A percentile compares a stretch with the other conserved stretches of the same genome.
Evolutionary conservation across 305 asterid genomes (phyloP).

Genomic region (Plantago lanceolata): DNA sequence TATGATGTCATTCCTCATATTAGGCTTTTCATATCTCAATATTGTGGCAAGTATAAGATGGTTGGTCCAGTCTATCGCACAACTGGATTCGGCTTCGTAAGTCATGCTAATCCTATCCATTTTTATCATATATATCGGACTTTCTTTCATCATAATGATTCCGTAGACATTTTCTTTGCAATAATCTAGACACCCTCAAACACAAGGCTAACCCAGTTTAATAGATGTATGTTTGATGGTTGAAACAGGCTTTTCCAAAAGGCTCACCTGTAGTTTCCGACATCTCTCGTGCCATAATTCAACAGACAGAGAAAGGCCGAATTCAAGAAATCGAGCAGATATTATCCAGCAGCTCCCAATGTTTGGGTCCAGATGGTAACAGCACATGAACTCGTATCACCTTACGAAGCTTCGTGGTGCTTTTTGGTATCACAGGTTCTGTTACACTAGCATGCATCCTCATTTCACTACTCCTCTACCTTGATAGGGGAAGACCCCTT

Average conservation of each 20-base stretch:
- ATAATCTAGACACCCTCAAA: neutral
- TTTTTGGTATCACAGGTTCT: slow-evolving; percentile 29
- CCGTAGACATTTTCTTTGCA: neutral
- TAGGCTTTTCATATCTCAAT: slow-evolving; percentile 25
- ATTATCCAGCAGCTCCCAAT: neutral
- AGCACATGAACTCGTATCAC: slow-evolving; percentile 18
- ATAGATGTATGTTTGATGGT: neutral
- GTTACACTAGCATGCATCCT: slow-evolving; percentile 24
- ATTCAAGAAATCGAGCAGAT: slow-evolving; percentile 23
- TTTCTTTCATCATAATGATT: neutral
- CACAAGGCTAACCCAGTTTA: neutral
- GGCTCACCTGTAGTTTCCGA: slow-evolving; percentile 36
- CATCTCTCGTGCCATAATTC: slow-evolving; percentile 29
- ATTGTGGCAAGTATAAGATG: slow-evolving; percentile 28
- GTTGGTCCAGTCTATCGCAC: slow-evolving; percentile 27
- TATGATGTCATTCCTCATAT: slow-evolving; percentile 24
- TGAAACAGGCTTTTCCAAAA: slow-evolving; percentile 23
- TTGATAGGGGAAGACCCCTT: neutral
- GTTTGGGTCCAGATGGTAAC: neutral
- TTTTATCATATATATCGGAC: neutral
- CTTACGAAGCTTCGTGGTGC: slow-evolving; percentile 24
- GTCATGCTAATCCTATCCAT: neutral
- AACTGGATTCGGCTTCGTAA: slow-evolving; percentile 31
- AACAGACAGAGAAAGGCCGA: slow-evolving; percentile 29
- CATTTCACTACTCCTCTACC: slow-evolving; percentile 22